Conservation (phyloP, 2,329 filamentous ascomycete species). For the Fusarium incarnatum region DNA sequence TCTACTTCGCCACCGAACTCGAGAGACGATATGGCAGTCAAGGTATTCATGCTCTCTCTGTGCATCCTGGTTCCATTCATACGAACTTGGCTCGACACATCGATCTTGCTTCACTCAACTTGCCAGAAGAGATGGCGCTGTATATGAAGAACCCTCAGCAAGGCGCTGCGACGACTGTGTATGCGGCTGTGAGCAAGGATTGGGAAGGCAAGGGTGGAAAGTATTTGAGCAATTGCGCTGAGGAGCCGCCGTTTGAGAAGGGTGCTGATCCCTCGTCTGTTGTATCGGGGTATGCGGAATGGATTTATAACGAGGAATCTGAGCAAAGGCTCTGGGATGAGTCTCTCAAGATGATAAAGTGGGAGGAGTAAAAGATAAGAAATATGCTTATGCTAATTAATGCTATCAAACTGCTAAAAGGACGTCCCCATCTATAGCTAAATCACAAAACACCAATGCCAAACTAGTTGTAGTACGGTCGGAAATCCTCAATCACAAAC, state of each 20-base stretch:
- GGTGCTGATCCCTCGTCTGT: not conserved
- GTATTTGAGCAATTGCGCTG: slow-evolving; percentile 4
- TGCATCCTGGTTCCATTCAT: slow-evolving; percentile 24
- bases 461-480: not conserved
- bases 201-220: slow-evolving; percentile 20
- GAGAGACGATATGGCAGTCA: slow-evolving; percentile 18
- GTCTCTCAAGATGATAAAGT: not conserved
- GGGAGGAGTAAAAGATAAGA: not conserved
- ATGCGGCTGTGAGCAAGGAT: not conserved
- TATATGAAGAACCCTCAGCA: not conserved
- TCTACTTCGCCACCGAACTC: slow-evolving; percentile 38
- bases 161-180: slow-evolving; percentile 14
- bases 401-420: not conserved
- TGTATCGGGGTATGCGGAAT: slow-evolving; percentile 1
- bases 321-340: slow-evolving; percentile 2
- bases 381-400: not conserved
- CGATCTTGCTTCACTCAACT: not conserved
- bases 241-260: not conserved
- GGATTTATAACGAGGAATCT: slow-evolving; percentile 5
- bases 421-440: not conserved
- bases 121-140: not conserved
- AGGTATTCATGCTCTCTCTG: slow-evolving; percentile 24
- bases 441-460: not conserved
- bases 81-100: slow-evolving; percentile 13
- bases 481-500: slow-evolving; percentile 11